Evolutionary conservation across 1,284 basidiomycete species (phyloP), one percentile per base, ranked within the genome.

Genomic region (Rhizopogon hawkerae): DNA sequence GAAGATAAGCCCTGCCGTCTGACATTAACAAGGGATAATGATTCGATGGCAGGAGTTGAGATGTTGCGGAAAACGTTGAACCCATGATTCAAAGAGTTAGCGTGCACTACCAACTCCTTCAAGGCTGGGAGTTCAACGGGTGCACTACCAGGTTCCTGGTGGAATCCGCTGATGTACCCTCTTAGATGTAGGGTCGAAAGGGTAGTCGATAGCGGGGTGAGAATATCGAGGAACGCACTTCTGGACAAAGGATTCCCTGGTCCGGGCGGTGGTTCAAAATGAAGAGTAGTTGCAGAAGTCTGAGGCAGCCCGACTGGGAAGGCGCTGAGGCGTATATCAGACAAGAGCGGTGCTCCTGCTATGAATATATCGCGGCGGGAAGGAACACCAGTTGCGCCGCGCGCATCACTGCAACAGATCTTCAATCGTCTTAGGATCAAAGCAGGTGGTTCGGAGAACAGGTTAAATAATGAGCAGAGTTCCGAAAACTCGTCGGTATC

Each of bases 11-110:
- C 53, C 35, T 58, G 57, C 49, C 55, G 61, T 33, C 57, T 64
- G 49, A 64, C 59, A 48, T 51, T 51, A 55, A 53, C 53, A 42
- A 64, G 44, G 8, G 60, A 59, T 24, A 64, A 53, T 10, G 56
- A 57, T 31, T 56, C 58, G 42, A 67, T 57, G 7, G 42, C 54
- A 3, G 62, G 62, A 0, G 65, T 62, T 54, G 65, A 66, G 46
- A 64, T 65, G 52, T 65, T 65, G 53, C 63, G 62, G 56, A 64
- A 64, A 51, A 64, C 57, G 48, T 62, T 62, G 51, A 65, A 67
- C 11, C 64, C 65, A 48, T 66, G 61, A 49, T 54, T 55, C 42
- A 66, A 38, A 3, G 64, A 60, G 60, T 61, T 58, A 52, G 64
- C 62, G 52, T 66, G 61, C 21, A 64, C 53, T 24, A 65, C 51